Evolutionary conservation across 352 stramenopile genomes (phyloP).

Genomic region (Halophytophthora polymorphica): DNA sequence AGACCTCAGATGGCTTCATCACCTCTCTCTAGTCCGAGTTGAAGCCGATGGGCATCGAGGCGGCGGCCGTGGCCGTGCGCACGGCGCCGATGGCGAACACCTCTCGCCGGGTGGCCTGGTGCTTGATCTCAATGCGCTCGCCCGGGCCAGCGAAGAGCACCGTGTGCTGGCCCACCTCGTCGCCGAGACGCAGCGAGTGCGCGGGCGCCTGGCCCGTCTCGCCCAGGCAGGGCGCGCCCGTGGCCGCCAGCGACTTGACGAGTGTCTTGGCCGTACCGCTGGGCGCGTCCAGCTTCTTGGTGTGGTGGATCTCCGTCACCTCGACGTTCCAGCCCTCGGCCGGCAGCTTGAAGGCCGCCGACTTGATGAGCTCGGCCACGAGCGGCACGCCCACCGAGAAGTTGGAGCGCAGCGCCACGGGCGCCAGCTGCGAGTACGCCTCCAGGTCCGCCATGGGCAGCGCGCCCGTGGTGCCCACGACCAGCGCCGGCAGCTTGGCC

Average conservation of each 20-base stretch:
- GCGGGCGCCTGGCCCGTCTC: constrained; percentile 43
- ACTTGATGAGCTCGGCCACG: constrained; percentile 67
- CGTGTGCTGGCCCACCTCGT: constrained; percentile 82
- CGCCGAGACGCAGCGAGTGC: constrained; percentile 72
- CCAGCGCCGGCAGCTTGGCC: constrained; percentile 63
- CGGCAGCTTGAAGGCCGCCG: constrained; percentile 72
- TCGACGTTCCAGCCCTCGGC: constrained; percentile 76
- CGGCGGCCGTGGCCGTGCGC: constrained; percentile 55
- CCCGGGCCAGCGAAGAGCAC: constrained; percentile 74
- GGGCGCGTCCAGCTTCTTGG: constrained; percentile 81
- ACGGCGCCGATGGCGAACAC: constrained; percentile 82
- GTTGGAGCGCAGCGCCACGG: constrained; percentile 78
- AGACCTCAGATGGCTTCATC: too few species aligned
- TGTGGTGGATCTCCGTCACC: constrained; percentile 83
- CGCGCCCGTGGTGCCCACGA: constrained; percentile 72
- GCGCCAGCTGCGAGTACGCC: constrained; percentile 52
- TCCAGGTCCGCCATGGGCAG: constrained; percentile 57
- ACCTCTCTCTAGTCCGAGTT: constrained; percentile 53
- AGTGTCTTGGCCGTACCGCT: constrained; percentile 80
- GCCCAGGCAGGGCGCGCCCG: constrained; percentile 52
- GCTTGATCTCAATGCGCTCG: constrained; percentile 83
- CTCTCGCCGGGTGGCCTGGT: constrained; percentile 74
- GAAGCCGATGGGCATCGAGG: constrained; percentile 42
- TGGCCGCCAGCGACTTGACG: constrained; percentile 59
- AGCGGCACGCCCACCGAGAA: constrained; percentile 84